These are phyloP conservation scores for Casuarina cunninghamiana DNA, from an alignment of 306 rosid genomes.

Conservation along the genomic window DNA sequence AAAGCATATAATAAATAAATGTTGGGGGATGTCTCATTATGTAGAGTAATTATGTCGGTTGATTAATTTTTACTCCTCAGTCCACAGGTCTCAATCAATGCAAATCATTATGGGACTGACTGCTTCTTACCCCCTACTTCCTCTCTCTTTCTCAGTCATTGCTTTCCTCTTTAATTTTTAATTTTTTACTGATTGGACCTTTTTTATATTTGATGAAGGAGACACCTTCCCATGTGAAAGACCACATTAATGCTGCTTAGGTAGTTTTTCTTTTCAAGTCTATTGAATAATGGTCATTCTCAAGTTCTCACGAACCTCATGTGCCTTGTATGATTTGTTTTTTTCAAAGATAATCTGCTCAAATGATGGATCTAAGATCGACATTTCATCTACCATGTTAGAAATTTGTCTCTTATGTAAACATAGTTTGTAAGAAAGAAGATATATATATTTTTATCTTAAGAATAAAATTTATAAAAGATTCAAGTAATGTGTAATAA, in stretches of 20 bases:
- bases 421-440: too few species aligned
- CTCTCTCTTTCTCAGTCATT: background rate
- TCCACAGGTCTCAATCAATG: slow-evolving; percentile 34
- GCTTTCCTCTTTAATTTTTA: background rate
- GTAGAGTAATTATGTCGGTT: slow-evolving; percentile 33
- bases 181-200: background rate
- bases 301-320: slow-evolving; percentile 16
- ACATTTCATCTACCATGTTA: too few species aligned
- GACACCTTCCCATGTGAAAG: slow-evolving; percentile 37
- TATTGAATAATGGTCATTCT: slow-evolving; percentile 11
- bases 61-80: slow-evolving; percentile 38
- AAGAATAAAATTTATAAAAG: too few species aligned
- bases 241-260: slow-evolving; percentile 4
- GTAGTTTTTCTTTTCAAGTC: too few species aligned
- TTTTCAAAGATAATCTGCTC: background rate
- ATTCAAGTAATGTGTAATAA: too few species aligned
- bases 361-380: too few species aligned
- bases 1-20: background rate
- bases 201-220: slow-evolving; percentile 16
- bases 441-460: too few species aligned
- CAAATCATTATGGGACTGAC: slow-evolving; percentile 42
- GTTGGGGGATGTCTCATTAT: slow-evolving; percentile 34
- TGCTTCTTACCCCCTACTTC: slow-evolving; percentile 23
- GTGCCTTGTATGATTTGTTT: slow-evolving; percentile 4
- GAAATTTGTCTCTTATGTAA: too few species aligned